Evolutionary conservation across 2,329 filamentous ascomycete species (phyloP).

Genomic region (Epichloe aotearoae): DNA sequence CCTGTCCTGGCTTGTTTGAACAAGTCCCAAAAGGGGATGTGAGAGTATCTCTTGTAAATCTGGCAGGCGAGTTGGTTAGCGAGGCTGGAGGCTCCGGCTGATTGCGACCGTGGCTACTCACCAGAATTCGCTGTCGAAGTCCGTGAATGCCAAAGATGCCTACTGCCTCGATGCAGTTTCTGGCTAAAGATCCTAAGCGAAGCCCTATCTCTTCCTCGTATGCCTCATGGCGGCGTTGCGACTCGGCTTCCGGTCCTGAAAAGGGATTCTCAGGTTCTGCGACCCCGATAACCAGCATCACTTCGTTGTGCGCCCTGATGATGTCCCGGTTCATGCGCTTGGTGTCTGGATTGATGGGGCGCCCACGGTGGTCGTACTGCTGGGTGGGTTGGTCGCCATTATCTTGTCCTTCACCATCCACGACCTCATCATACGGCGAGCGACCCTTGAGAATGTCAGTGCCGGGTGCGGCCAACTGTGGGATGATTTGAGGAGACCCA

Average conservation of each 20-base stretch:
- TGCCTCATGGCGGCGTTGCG: constrained; percentile 28
- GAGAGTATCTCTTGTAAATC: constrained; percentile 38
- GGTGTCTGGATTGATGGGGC: constrained; percentile 41
- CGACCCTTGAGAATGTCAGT: constrained; percentile 30
- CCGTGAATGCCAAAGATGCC: constrained; percentile 40
- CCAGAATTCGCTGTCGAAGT: constrained; percentile 40
- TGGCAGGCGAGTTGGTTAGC: constrained; percentile 14
- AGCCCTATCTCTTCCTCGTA: constrained; percentile 36
- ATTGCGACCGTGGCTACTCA: constrained; percentile 15
- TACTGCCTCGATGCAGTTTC: constrained; percentile 24
- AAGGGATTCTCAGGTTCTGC: constrained; percentile 40
- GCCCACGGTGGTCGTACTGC: constrained; percentile 41
- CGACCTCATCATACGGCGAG: constrained; percentile 46
- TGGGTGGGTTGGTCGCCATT: constrained; percentile 29
- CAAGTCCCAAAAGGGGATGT: constrained; percentile 34
- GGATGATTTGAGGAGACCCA: constrained; percentile 17
- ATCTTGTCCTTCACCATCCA: constrained; percentile 33
- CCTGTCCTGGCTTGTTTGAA: constrained; percentile 15
- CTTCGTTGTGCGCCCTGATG: constrained; percentile 48
- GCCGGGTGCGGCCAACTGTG: background rate
- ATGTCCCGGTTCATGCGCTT: constrained; percentile 42
- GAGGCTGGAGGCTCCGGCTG: too few relatives aligned
- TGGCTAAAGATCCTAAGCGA: constrained; percentile 21
- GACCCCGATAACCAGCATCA: constrained; percentile 50
- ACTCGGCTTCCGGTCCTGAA: constrained; percentile 26